A percentile compares a stretch with the other conserved stretches of the same genome.
These are phyloP conservation scores for Tolypocladium endophyticum DNA, from an alignment of 2,329 filamentous ascomycete species.

Conservation along the genomic window DNA sequence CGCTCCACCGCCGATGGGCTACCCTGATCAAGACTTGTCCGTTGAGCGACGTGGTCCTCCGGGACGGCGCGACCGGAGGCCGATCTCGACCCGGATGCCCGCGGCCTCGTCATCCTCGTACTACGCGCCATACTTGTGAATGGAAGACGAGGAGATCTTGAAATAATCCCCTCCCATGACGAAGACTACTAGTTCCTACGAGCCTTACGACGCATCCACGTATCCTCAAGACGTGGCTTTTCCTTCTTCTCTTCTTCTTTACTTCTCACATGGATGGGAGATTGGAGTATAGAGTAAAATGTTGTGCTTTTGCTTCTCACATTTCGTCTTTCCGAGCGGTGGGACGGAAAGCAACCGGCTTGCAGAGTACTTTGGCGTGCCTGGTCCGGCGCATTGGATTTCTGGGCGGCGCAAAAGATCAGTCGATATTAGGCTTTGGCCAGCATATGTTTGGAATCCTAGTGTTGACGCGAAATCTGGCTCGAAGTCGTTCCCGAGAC, in stretches of 20 bases:
- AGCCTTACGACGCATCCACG: neutral
- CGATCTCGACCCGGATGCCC: neutral
- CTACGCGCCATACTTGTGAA: slow-evolving; percentile 1
- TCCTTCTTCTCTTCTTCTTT: neutral
- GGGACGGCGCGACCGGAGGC: slow-evolving; percentile 1
- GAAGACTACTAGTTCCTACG: neutral
- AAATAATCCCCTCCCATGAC: neutral
- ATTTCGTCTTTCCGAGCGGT: neutral
- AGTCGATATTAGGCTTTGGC: neutral
- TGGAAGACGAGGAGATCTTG: neutral
- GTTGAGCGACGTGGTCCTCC: neutral
- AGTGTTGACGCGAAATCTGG: neutral
- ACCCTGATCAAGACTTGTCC: slow-evolving; percentile 11
- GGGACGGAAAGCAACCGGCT: neutral
- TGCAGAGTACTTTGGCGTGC: neutral
- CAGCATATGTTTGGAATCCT: neutral
- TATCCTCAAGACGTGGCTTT: neutral
- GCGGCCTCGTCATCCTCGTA: neutral
- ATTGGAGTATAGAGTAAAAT: neutral
- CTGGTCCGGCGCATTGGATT: neutral
- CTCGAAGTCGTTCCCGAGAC: too few species aligned
- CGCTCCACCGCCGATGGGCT: slow-evolving; percentile 4
- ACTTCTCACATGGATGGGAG: neutral
- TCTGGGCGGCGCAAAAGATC: neutral
- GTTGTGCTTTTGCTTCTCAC: neutral